phyloP scores from a whole-genome alignment of 2,329 filamentous ascomycete species.

The Neofusicoccum laricinum region DNA sequence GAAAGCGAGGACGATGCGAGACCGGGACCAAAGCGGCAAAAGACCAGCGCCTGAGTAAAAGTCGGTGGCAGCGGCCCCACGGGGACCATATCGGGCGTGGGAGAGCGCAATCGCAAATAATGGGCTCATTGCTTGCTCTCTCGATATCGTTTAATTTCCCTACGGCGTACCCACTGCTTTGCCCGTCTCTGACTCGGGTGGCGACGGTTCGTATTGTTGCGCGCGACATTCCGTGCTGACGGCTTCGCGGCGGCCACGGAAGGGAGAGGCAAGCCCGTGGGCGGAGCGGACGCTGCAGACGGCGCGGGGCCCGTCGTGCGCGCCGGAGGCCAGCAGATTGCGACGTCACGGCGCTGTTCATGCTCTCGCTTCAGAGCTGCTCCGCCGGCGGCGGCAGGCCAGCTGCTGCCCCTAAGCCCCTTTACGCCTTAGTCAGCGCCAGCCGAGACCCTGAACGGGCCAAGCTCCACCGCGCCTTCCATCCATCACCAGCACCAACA shows the following conservation, averaged over 20 bases:
- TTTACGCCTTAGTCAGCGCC: slow-evolving; percentile 11
- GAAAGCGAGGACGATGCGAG: neutral
- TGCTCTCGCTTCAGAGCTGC: neutral
- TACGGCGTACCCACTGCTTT: neutral
- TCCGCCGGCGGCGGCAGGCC: neutral
- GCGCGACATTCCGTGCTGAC: slow-evolving; percentile 1
- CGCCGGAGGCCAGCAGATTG: neutral
- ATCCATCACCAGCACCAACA: neutral
- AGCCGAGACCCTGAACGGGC: neutral
- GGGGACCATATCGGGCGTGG: neutral
- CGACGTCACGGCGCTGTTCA: slow-evolving; percentile 2
- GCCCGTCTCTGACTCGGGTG: neutral
- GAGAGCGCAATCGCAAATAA: neutral
- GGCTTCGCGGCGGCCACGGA: neutral
- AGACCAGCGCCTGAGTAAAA: neutral
- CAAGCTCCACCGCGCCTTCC: neutral
- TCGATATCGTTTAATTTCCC: neutral
- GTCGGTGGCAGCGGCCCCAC: slow-evolving; percentile 8
- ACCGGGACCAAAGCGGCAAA: neutral
- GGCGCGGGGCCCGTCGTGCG: neutral
- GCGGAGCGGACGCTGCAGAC: neutral
- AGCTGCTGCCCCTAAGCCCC: slow-evolving; percentile 7
- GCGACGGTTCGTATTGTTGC: neutral
- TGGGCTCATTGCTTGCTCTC: neutral
- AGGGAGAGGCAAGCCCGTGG: neutral